Evolutionary conservation across 805 yeast species (phyloP).

Genomic region (Saturnispora kantuleensis): DNA sequence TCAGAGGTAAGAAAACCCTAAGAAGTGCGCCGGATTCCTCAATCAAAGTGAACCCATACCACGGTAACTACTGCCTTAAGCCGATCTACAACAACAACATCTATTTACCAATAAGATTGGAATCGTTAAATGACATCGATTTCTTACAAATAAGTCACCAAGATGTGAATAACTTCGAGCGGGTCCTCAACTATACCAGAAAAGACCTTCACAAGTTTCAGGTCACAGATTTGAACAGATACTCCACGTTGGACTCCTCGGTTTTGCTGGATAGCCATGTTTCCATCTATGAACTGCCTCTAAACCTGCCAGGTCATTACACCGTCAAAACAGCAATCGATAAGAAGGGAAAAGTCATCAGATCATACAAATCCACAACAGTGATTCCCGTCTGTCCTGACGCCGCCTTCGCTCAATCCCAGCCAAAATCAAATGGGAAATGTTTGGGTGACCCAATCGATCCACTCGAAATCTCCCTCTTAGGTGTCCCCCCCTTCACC

Average conservation of each 20-base stretch:
- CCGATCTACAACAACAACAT: slow-evolving; percentile 23
- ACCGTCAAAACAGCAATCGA: slow-evolving; percentile 61
- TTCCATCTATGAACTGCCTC: slow-evolving; percentile 54
- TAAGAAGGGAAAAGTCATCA: slow-evolving; percentile 39
- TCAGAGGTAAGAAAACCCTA: slow-evolving; percentile 78
- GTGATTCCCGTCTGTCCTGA: slow-evolving; percentile 70
- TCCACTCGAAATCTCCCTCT: slow-evolving; percentile 37
- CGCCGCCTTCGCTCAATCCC: slow-evolving; percentile 35
- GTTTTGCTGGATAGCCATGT: slow-evolving; percentile 30
- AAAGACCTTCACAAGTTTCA: slow-evolving; percentile 39
- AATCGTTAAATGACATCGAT: slow-evolving; percentile 67
- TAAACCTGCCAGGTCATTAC: slow-evolving; percentile 68
- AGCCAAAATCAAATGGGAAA: slow-evolving; percentile 20
- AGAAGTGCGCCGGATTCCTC: slow-evolving; percentile 88
- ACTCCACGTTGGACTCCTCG: slow-evolving; percentile 14
- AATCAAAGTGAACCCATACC: slow-evolving; percentile 71
- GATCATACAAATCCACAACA: slow-evolving; percentile 51
- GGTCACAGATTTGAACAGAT: slow-evolving; percentile 17
- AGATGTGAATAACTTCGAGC: slow-evolving; percentile 42
- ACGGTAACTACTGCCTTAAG: slow-evolving; percentile 53
- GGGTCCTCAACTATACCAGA: slow-evolving; percentile 43
- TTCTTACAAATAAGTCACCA: slow-evolving; percentile 54
- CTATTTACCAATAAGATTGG: slow-evolving; percentile 64
- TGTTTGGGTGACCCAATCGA: slow-evolving; percentile 50
- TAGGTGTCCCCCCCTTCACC: slow-evolving; percentile 74